Base-by-base conservation (phyloP, 768 basidiomycete genomes). In the Crucibulum laeve region DNA sequence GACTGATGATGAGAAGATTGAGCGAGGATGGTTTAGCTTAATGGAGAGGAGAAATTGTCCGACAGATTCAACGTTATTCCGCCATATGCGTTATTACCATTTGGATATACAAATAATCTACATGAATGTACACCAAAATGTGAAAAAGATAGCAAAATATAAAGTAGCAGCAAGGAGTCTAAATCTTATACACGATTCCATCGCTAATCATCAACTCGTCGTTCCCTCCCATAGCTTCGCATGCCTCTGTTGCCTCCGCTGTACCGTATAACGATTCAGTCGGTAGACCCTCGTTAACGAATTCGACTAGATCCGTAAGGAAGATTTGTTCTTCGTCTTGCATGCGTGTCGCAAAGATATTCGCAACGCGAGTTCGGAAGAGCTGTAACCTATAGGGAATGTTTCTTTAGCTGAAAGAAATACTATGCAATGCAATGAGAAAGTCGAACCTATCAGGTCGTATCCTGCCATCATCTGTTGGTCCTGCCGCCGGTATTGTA, bases 191-290 rank as follows among this genome's bases (percentile, higher is more conserved):
- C 42, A 94, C 77, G 44, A 90, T 81, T 24, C 84, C 87, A 24
- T 88, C 90, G 50, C 84, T 86, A 54, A 91, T 73, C 88, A 96
- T 91, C 49, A 97, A 69, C 62, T 94, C 87, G 42, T 90, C 83
- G 10, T 69, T 70, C 14, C 84, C 82, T 21, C 77, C 74, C 94
- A 98, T 96, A 25, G 70, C 62, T 50, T 79, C 71, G 45, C 85
- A 83, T 18, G 83, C 80, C 42, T 73, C 69, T 4, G 79, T 80
- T 1, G 88, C 95, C 62, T 98, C 95, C 10, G 74, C 71, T 0
- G 82, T 85, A 2, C 89, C 87, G 61, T 91, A 98, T 28, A 93
- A 67, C 14, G 72, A 71, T 36, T 76, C 77, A 2, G 79, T 77
- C 6, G 76, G 55, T 43, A 96, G 61, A 17, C 89, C 89, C 44